Base-by-base conservation (phyloP, 805 yeast genomes). In the Cephaloascus fragrans region DNA sequence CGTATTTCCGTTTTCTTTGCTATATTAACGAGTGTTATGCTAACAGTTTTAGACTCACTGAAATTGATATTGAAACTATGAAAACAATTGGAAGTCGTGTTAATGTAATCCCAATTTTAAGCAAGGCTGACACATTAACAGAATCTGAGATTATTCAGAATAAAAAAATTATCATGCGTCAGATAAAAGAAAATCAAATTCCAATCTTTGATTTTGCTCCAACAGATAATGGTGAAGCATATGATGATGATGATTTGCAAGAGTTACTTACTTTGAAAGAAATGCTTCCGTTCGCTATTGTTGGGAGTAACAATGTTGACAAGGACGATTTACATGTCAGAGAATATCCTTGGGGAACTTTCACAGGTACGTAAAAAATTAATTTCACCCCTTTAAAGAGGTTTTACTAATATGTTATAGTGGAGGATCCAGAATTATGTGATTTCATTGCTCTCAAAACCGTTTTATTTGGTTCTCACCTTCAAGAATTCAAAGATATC, bases 71-170 rank as follows among this genome's bases (percentile, higher is more conserved):
- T 44, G 78, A 72, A 45, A 73, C 83, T 4, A 77, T 88, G 84
- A 75, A 74, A 56, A 77, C 75, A 44, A 67, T 89, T 19, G 70
- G 83, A 23, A 64, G 73, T 19, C 71, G 90, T 39, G 89, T 83
- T 33, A 88, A 86, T 52, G 68, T 89, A 45, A 76, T 88, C 44
- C 96, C 96, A 1, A 76, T 88, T 3, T 73, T 87, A 49, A 74
- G 87, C 19, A 84, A 86, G 55, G 83, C 90, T 3, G 96, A 88
- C 57, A 77, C 82, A 0, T 70, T 82, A 42, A 77, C 86, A 5
- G 52, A 55, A 16, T 63, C 59, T 4, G 95, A 84, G 51, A 48
- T 81, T 47, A 47, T 43, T 8, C 54, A 61, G 15, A 76, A 78
- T 56, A 84, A 82, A 59, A 57, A 53, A 32, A 59, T 70, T 47